Evolutionary conservation across 208 protist species (phyloP).

Genomic region (Trypanosoma congolense): DNA sequence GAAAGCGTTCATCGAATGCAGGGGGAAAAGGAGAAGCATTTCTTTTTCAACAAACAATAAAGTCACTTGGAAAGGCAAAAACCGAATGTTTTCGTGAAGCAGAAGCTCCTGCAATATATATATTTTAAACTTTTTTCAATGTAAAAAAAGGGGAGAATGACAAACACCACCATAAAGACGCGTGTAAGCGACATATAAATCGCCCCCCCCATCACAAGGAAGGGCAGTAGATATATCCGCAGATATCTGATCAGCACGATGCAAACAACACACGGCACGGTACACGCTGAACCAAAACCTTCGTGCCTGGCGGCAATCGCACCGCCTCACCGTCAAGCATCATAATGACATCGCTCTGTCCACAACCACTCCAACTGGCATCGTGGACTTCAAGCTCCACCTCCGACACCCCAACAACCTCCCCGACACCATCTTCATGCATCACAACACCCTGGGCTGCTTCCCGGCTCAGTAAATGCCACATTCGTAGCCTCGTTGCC

Average conservation of each 20-base stretch:
- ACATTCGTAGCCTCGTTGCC: conserved; percentile 56
- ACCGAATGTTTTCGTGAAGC: no score
- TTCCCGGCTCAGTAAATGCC: conserved; percentile 77
- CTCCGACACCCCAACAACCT: conserved; percentile 28
- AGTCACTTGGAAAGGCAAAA: no score
- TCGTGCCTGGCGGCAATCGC: conserved; percentile 31
- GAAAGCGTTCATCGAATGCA: no score
- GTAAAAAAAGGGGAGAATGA: no score
- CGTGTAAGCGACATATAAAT: no score
- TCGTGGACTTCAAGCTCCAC: conserved; percentile 29
- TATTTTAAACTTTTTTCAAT: no score
- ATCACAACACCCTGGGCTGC: conserved; percentile 51
- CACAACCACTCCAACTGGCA: neutral
- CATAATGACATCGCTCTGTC: conserved; percentile 24
- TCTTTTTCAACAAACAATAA: no score
- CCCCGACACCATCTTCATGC: conserved; percentile 76
- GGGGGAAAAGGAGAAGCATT: no score
- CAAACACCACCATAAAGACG: no score
- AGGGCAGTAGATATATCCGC: neutral
- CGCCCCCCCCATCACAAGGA: no score
- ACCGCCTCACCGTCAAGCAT: conserved; percentile 63
- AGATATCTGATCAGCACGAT: conserved; percentile 8
- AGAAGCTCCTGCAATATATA: no score
- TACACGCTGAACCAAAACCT: conserved; percentile 35
- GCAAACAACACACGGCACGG: conserved; percentile 9